Percentiles rank a stretch among this genome's conserved stretches.
Conservation (phyloP, 2,329 filamentous ascomycete genomes). For the Fusarium dlaminii region DNA sequence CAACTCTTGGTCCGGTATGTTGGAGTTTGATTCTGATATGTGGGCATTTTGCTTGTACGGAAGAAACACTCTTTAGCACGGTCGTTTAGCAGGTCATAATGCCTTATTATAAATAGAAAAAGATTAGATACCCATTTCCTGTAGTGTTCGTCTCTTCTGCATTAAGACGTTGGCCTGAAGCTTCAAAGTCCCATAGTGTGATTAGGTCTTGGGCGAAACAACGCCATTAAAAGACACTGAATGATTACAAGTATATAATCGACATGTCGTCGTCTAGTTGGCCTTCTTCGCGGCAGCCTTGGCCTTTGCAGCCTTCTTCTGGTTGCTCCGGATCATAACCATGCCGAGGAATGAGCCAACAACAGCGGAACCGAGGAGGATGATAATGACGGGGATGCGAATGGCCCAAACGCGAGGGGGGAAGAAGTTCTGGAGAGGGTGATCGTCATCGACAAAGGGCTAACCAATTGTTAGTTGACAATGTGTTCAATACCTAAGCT, state of each 20-base stretch:
- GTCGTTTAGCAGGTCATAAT: conserved; percentile 31
- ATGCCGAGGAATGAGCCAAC: conserved; percentile 95
- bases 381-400: conserved; percentile 95
- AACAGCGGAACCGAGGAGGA: conserved; percentile 89
- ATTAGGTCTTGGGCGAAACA: conserved; percentile 29
- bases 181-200: conserved; percentile 10
- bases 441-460: conserved; percentile 97
- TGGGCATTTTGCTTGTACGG: conserved; percentile 43
- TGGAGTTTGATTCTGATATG: conserved; percentile 44
- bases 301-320: conserved; percentile 95
- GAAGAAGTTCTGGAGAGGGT: conserved; percentile 94
- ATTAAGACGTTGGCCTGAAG: conserved; percentile 6
- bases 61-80: conserved; percentile 43
- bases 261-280: conserved; percentile 60
- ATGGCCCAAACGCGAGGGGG: conserved; percentile 98
- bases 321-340: conserved; percentile 99
- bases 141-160: conserved; percentile 25
- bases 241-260: conserved; percentile 38
- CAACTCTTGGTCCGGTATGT: conserved; percentile 32
- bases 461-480: conserved; percentile 52
- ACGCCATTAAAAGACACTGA: conserved; percentile 17
- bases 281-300: conserved; percentile 89
- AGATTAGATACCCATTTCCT: conserved; percentile 48
- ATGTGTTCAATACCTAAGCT: neutral
- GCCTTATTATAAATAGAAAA: conserved; percentile 49